Conservation (phyloP, 192 early-diverging fungal species). For the Coemansia aciculifera region DNA sequence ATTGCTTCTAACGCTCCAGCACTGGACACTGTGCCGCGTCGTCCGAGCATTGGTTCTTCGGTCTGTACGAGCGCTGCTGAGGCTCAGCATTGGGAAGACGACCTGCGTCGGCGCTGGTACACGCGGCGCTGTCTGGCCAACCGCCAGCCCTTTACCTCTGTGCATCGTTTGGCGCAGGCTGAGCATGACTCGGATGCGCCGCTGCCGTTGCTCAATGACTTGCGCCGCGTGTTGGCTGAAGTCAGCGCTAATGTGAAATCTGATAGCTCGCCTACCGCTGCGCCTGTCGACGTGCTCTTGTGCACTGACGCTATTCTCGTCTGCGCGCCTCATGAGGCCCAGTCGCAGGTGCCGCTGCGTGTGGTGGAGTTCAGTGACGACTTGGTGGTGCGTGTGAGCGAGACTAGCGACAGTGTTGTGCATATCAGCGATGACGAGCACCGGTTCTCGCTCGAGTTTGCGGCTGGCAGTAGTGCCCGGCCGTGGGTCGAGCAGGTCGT, state of each 20-base stretch:
- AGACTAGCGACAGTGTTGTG: conserved; percentile 3
- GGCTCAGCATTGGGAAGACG: conserved; percentile 37
- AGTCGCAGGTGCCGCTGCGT: conserved; percentile 17
- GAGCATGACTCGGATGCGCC: conserved; percentile 29
- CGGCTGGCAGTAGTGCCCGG: conserved; percentile 18
- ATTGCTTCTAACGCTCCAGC: neutral
- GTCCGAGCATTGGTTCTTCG: conserved; percentile 19
- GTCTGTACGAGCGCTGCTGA: conserved; percentile 1
- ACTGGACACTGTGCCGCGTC: neutral
- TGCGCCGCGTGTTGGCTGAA: conserved; percentile 39
- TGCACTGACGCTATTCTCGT: conserved; percentile 42
- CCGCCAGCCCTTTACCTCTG: conserved; percentile 45
- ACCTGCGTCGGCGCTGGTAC: conserved; percentile 46
- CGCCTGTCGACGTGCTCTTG: conserved; percentile 25
- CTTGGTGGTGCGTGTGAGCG: conserved; percentile 23
- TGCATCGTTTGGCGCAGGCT: conserved; percentile 37
- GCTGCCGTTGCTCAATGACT: conserved; percentile 44
- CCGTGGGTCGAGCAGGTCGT: conserved; percentile 32
- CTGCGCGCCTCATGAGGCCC: conserved; percentile 9
- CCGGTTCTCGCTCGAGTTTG: conserved; percentile 16
- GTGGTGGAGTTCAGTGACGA: conserved; percentile 38
- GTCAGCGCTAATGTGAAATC: neutral
- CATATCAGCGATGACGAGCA: conserved; percentile 16
- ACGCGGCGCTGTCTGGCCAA: conserved; percentile 36
- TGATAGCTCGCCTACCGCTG: neutral